Base-by-base conservation (phyloP, 352 stramenopile genomes). In the Phytopythium litorale region DNA sequence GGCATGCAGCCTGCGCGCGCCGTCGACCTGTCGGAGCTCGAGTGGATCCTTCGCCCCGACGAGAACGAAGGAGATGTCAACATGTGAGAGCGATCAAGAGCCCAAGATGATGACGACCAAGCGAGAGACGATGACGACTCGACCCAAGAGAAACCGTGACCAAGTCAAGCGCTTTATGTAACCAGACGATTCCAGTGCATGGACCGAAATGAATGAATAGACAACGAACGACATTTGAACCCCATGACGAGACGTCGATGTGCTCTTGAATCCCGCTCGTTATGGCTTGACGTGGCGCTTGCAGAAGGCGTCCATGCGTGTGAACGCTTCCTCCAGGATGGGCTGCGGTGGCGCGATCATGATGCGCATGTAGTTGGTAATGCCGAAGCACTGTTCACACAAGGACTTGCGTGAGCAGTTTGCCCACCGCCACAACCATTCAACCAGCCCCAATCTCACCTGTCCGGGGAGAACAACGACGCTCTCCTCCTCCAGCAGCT, bases 401-500 rank as follows among this genome's bases (percentile, higher is more conserved):
- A 1, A 18, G 25, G 28, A 12, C 18, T 11, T 37, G 49, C 4
- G 15, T 35, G 23, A 55, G 32, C 19, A 19, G 7, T 15, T 8
- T 48, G 15, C 0, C 32, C 3, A 18, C 32, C 32, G 13, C 15
- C 21, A 15, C 33, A 68, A 98, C 83, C 98, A 93, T 37, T 96
- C 73, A 3, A 98, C 72, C 11, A 99, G 76, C 66, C 92, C 87
- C 65, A 40, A 40, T 92, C 55, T 16, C 42, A 88, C 78, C 66
- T 82, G 84, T 43, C 97, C 96, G 13, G 97, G 97, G 37, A 99
- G 72, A 13, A 98, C 88, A 56, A 98, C 95, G 9, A 99, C 86
- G 40, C 94, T 97, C 70, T 99, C 94, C 83, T 99, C 94, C 40
- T 97, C 75, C 3, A 98, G 71, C 12, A 99, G 78, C 66, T 94